phyloP scores from a whole-genome alignment of 1,284 basidiomycete genomes.

The Irpex lacteus region DNA sequence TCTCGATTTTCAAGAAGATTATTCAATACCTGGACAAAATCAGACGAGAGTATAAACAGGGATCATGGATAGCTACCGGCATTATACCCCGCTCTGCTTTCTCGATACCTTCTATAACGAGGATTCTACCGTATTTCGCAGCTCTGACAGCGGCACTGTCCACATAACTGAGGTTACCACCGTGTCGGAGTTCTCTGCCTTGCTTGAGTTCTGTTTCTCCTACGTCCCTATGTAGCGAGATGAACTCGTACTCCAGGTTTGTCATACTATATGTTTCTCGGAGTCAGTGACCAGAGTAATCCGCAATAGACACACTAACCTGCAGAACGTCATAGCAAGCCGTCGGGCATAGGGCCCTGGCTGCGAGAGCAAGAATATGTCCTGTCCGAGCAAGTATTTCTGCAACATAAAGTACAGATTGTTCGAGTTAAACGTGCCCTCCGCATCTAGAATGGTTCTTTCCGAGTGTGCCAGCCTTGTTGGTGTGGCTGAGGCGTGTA shows the following conservation, averaged over 20 bases:
- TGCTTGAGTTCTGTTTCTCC: conserved; percentile 72
- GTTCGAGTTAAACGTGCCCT: conserved; percentile 49
- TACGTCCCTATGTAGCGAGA: conserved; percentile 62
- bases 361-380: conserved; percentile 61
- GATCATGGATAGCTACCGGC: conserved; percentile 27
- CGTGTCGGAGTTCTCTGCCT: conserved; percentile 58
- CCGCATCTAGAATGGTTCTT: conserved; percentile 43
- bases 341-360: conserved; percentile 64
- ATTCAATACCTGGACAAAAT: conserved; percentile 46
- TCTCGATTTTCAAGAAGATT: conserved; percentile 68
- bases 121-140: conserved; percentile 61
- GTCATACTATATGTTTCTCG: conserved; percentile 40
- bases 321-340: conserved; percentile 60
- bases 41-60: background rate
- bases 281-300: background rate
- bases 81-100: conserved; percentile 62
- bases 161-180: conserved; percentile 60
- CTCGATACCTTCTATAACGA: conserved; percentile 68
- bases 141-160: conserved; percentile 65
- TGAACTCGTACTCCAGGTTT: conserved; percentile 65
- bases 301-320: conserved; percentile 32
- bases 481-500: conserved; percentile 44
- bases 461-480: conserved; percentile 44
- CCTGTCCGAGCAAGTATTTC: conserved; percentile 66
- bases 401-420: conserved; percentile 65